These are phyloP conservation scores for Trichopus zeylanicus DNA, from an alignment of 116 monocot genomes.

Conservation along the genomic window DNA sequence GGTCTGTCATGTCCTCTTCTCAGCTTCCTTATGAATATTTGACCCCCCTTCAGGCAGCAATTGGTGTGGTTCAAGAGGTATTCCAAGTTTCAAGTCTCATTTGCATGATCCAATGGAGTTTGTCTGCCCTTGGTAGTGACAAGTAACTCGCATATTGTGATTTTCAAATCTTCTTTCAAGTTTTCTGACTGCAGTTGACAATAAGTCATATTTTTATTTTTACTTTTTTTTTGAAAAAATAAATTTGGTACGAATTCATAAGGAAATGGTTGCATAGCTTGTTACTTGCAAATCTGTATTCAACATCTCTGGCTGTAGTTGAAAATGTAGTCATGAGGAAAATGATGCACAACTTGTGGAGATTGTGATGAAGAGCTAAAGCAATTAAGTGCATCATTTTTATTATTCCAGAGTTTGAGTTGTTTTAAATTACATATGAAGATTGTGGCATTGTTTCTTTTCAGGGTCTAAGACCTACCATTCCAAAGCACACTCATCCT, in stretches of 20 bases:
- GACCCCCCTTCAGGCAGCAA: conserved; percentile 91
- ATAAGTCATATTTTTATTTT: too few relatives aligned
- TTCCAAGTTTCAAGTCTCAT: not conserved
- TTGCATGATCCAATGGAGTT: not conserved
- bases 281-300: not conserved
- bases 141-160: not conserved
- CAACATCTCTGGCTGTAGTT: not conserved
- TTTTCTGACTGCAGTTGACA: too few relatives aligned
- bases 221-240: too few relatives aligned
- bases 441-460: too few relatives aligned
- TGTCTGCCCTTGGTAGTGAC: not conserved
- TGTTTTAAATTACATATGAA: too few relatives aligned
- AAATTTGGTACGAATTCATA: too few relatives aligned
- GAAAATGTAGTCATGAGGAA: not conserved
- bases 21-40: conserved; percentile 82
- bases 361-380: too few relatives aligned
- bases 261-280: not conserved
- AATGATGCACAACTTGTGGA: too few relatives aligned
- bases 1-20: not conserved
- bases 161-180: not conserved
- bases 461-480: conserved; percentile 77
- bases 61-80: conserved; percentile 95
- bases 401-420: too few relatives aligned
- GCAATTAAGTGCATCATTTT: too few relatives aligned
- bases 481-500: conserved; percentile 63